Evolutionary conservation across 2,329 filamentous ascomycete species (phyloP).

Genomic region (Botrytis pseudocinerea): DNA sequence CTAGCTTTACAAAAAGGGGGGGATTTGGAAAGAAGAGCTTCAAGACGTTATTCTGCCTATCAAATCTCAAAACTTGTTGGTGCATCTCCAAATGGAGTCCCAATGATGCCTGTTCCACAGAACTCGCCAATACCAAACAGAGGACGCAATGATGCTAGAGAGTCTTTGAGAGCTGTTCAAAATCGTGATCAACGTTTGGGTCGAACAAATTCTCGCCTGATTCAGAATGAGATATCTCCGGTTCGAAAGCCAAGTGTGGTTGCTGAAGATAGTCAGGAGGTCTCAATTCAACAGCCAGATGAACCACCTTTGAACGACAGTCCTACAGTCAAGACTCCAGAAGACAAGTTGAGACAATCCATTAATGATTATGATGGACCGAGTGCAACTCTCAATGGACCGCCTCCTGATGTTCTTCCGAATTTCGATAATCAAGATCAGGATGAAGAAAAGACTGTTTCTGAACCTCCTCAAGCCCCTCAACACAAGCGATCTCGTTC

Average conservation of each 20-base stretch:
- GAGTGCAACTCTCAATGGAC: slow-evolving; percentile 61
- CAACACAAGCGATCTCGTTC: slow-evolving; percentile 24
- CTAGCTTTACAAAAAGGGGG: slow-evolving; percentile 89
- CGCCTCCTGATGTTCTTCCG: slow-evolving; percentile 53
- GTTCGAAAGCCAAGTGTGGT: slow-evolving; percentile 60
- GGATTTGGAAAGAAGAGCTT: slow-evolving; percentile 88
- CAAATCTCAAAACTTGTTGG: slow-evolving; percentile 95
- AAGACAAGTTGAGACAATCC: slow-evolving; percentile 55
- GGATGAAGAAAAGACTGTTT: slow-evolving; percentile 21
- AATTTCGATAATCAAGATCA: slow-evolving; percentile 32
- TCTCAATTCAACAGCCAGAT: slow-evolving; percentile 41
- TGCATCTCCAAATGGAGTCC: slow-evolving; percentile 75
- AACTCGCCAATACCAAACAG: slow-evolving; percentile 83
- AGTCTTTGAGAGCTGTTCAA: slow-evolving; percentile 76
- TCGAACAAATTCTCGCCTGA: slow-evolving; percentile 46
- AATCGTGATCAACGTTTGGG: slow-evolving; percentile 56
- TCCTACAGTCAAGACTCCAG: slow-evolving; percentile 53
- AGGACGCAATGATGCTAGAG: slow-evolving; percentile 72
- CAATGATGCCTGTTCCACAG: slow-evolving; percentile 81
- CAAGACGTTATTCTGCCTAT: slow-evolving; percentile 90
- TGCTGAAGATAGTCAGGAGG: slow-evolving; percentile 51
- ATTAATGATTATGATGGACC: slow-evolving; percentile 40
- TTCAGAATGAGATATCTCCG: slow-evolving; percentile 59
- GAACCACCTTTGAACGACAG: slow-evolving; percentile 41
- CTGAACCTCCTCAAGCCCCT: slow-evolving; percentile 30